Evolutionary conservation across 2,329 filamentous ascomycete species (phyloP), one percentile per base, ranked within the genome.

Genomic region (Sclerotinia glacialis): DNA sequence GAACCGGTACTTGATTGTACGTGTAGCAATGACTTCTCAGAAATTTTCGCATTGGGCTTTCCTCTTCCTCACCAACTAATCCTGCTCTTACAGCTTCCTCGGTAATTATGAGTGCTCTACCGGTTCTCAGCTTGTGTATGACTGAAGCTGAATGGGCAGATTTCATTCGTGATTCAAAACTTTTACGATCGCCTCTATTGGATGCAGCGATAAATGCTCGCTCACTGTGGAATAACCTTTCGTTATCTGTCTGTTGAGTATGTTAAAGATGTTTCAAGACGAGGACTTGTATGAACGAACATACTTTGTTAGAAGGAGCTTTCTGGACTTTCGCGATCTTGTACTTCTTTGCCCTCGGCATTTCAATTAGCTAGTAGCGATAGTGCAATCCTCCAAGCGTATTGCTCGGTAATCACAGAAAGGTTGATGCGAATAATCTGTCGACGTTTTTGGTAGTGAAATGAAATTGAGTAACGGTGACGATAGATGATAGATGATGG

Each of bases 201-300:
- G 94, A 97, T 4, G 93, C 93, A 16, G 93, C 93, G 72, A 97
- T 95, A 76, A 96, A 97, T 28, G 93, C 93, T 74, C 93, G 84
- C 78, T 94, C 91, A 75, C 92, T 89, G 72, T 94, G 93, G 77
- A 93, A 90, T 40, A 58, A 31, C 14, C 21, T 44, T 12, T 58
- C 37, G 9, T 31, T 1, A 46, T 12, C 28, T 6, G 58, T 61
- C 28, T 46, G 18, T 40, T 46, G 28, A 18, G 4, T n/a, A n/a
- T 31, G 40, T 58, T 46, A 46, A 21, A 28, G 12, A 9, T 18
- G 44, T 42, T 8, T 5, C 40, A 58, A 31, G n/a, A 37, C 16
- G 31, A 31, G 26, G 9, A 18, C 16, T 46, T 46, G 40, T 18
- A 52, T 52, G 23, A 7, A 16, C 40, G 53, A 40, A 21, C 53